Percentiles rank a stretch among this genome's conserved stretches.
Evolutionary conservation across 2,329 filamentous ascomycete genomes (phyloP).

Genomic region (Fusarium metavorans): DNA sequence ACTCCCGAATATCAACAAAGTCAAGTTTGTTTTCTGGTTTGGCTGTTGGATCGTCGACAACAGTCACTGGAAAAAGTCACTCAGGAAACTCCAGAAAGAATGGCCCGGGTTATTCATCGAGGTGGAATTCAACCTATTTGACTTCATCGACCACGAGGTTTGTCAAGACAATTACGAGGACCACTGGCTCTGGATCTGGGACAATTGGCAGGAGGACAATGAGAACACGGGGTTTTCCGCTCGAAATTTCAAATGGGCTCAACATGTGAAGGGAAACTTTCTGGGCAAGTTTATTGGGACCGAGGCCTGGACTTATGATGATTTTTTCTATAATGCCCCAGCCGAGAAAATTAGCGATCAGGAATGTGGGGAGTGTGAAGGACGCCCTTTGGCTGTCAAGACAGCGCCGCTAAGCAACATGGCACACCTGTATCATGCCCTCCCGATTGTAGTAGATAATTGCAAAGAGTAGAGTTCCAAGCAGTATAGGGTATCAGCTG

Average conservation of each 20-base stretch:
- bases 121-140: not conserved
- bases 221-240: not conserved
- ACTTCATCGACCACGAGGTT: not conserved
- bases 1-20: not conserved
- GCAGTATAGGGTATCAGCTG: not conserved
- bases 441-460: not conserved
- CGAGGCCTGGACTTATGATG: not conserved
- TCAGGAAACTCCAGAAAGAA: not conserved
- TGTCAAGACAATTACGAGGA: not conserved
- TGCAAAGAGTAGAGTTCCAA: not conserved
- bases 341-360: not conserved
- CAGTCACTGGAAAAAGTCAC: not conserved
- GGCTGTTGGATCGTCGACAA: not conserved
- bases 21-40: not conserved
- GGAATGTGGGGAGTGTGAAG: not conserved
- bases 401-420: not conserved
- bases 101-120: not conserved
- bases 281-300: not conserved
- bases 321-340: not conserved
- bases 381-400: not conserved
- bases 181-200: not conserved
- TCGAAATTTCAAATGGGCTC: not conserved
- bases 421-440: not conserved
- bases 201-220: not conserved
- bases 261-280: not conserved